Conservation (phyloP, 2,329 filamentous ascomycete genomes). For the Bipolaris bicolor region DNA sequence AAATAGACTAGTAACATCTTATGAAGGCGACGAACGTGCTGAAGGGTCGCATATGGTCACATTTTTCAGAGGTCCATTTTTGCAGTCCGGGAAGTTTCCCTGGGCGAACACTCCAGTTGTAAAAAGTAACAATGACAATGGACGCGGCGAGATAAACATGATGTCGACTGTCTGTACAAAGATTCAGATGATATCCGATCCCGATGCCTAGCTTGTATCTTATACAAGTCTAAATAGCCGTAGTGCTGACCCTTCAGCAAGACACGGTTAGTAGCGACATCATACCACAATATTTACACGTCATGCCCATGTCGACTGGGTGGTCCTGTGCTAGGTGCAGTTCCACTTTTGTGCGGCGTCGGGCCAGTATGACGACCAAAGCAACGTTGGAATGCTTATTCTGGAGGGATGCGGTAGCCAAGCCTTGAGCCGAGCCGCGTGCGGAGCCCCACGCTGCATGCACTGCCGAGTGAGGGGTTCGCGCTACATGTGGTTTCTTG, state of each 20-base stretch:
- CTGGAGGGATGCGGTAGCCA: slow-evolving; percentile 6
- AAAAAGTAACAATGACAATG: slow-evolving; percentile 15
- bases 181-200: background rate
- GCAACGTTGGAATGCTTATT: slow-evolving; percentile 19
- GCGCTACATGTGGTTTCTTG: slow-evolving; percentile 10
- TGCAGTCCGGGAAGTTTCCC: slow-evolving; percentile 57
- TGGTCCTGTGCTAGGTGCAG: slow-evolving; percentile 8
- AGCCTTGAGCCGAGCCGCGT: slow-evolving; percentile 19
- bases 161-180: background rate
- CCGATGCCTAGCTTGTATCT: slow-evolving; percentile 2
- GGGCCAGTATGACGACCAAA: slow-evolving; percentile 12
- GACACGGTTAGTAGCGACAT: slow-evolving; percentile 7
- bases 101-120: slow-evolving; percentile 25
- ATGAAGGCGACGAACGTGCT: slow-evolving; percentile 29
- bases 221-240: slow-evolving; percentile 29
- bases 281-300: slow-evolving; percentile 16
- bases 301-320: slow-evolving; percentile 16
- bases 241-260: slow-evolving; percentile 9
- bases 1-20: background rate
- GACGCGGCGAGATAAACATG: slow-evolving; percentile 21
- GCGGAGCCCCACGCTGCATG: slow-evolving; percentile 22
- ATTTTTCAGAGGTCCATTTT: slow-evolving; percentile 57
- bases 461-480: slow-evolving; percentile 21
- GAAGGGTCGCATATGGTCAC: slow-evolving; percentile 60
- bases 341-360: slow-evolving; percentile 9